Evolutionary conservation across 331 rosid genomes (phyloP).

Genomic region (Malus hybrid): DNA sequence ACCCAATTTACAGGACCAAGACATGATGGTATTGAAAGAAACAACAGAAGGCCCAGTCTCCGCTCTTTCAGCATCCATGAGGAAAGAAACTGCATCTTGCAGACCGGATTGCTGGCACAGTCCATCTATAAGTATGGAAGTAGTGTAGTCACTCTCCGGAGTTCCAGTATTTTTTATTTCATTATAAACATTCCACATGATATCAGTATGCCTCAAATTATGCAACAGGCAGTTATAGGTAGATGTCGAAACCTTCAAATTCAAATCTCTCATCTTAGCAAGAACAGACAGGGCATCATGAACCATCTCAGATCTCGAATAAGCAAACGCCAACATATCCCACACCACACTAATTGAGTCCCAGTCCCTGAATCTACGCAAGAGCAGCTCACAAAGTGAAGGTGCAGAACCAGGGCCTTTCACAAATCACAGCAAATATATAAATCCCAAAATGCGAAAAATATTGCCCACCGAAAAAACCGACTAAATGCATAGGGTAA

Average conservation of each 20-base stretch:
- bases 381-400: slow-evolving; percentile 36
- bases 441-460: not conserved
- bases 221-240: slow-evolving; percentile 42
- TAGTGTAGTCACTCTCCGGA: slow-evolving; percentile 33
- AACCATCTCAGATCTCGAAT: slow-evolving; percentile 33
- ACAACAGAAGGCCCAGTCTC: slow-evolving; percentile 29
- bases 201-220: slow-evolving; percentile 36
- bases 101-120: slow-evolving; percentile 39
- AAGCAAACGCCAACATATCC: slow-evolving; percentile 43
- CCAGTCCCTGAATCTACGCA: slow-evolving; percentile 34
- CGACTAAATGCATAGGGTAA: not conserved
- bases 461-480: not conserved
- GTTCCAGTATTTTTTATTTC: slow-evolving; percentile 29
- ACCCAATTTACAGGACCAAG: slow-evolving; percentile 37
- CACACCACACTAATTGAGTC: slow-evolving; percentile 34
- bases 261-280: slow-evolving; percentile 46
- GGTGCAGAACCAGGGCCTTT: slow-evolving; percentile 40
- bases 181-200: slow-evolving; percentile 39
- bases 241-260: slow-evolving; percentile 29
- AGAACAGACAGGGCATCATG: slow-evolving; percentile 44
- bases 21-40: slow-evolving; percentile 42
- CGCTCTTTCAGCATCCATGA: slow-evolving; percentile 9
- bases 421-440: slow-evolving; percentile 17
- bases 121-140: slow-evolving; percentile 39
- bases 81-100: slow-evolving; percentile 34